phyloP scores from a whole-genome alignment of 139 green algal genomes.

The Spirogloea muscicola region DNA sequence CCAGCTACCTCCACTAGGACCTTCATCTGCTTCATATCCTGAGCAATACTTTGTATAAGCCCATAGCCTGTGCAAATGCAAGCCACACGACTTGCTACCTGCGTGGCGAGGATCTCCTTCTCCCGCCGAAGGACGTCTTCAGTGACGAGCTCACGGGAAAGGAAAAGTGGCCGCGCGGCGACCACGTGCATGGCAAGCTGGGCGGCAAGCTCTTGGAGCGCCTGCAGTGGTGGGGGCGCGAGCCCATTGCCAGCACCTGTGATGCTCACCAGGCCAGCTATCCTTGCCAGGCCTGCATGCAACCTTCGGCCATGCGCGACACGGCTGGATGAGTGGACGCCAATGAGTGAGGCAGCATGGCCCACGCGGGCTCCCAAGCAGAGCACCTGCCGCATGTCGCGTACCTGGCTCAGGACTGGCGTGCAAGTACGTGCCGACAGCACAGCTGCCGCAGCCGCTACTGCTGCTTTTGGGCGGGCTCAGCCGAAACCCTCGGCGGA shows the following conservation, averaged over 20 bases:
- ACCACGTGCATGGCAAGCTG: constrained; percentile 71
- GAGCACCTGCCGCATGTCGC: background rate
- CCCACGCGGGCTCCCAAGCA: background rate
- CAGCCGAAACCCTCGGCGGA: constrained; percentile 39
- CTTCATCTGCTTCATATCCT: background rate
- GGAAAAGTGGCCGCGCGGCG: constrained; percentile 59
- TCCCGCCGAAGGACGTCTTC: constrained; percentile 56
- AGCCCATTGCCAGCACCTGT: background rate
- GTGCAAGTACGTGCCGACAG: constrained; percentile 39
- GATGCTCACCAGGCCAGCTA: constrained; percentile 15
- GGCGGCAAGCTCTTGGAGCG: constrained; percentile 39
- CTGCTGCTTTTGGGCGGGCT: too few species aligned
- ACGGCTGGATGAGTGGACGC: background rate
- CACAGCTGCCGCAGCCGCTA: constrained; percentile 1
- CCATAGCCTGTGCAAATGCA: background rate
- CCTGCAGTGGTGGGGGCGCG: background rate
- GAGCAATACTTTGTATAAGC: background rate
- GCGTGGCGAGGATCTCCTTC: constrained; percentile 46
- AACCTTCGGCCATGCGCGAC: background rate
- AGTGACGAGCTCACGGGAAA: constrained; percentile 54
- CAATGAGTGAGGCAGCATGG: background rate
- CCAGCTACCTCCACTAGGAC: background rate
- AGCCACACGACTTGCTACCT: constrained; percentile 11
- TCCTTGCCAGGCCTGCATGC: constrained; percentile 1
- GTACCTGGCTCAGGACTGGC: constrained; percentile 29